Conservation (phyloP, 495 filamentous ascomycete genomes). For the Penicillium flavigenum region DNA sequence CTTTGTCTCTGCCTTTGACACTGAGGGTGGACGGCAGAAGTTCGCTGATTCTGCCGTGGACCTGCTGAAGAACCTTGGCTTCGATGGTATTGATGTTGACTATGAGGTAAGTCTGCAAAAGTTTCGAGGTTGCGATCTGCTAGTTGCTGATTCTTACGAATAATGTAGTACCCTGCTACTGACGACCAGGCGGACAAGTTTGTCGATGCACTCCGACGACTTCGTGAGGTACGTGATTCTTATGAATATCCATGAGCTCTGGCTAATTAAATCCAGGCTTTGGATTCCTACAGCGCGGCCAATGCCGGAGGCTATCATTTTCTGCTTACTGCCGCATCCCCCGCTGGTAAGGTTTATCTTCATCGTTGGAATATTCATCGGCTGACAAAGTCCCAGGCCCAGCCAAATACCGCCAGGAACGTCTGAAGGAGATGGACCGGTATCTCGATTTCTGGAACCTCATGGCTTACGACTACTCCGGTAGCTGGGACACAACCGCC, state of each 20-base stretch:
- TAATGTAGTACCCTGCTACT: slow-evolving; percentile 33
- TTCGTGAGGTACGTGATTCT: slow-evolving; percentile 38
- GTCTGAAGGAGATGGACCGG: slow-evolving; percentile 60
- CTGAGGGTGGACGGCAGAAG: slow-evolving; percentile 49
- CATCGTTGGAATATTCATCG: background rate
- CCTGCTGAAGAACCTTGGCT: slow-evolving; percentile 63
- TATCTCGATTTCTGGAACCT: slow-evolving; percentile 71
- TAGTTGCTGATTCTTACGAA: background rate
- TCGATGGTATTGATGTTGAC: slow-evolving; percentile 63
- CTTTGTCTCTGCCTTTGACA: slow-evolving; percentile 66
- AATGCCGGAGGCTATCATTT: slow-evolving; percentile 54
- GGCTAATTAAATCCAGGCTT: slow-evolving; percentile 31
- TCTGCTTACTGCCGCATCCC: slow-evolving; percentile 65
- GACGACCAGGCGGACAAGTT: slow-evolving; percentile 58
- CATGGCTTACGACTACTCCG: slow-evolving; percentile 77
- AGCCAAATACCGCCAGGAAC: slow-evolving; percentile 59
- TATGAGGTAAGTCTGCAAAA: slow-evolving; percentile 49
- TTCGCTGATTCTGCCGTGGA: slow-evolving; percentile 70
- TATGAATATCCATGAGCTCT: background rate
- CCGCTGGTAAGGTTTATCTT: slow-evolving; percentile 37
- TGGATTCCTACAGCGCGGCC: slow-evolving; percentile 60
- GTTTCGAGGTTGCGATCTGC: no score
- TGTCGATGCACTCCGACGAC: slow-evolving; percentile 59
- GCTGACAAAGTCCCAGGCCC: slow-evolving; percentile 45
- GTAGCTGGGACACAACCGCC: slow-evolving; percentile 64